Evolutionary conservation across 306 rosid species (phyloP).

Genomic region (Astragalus membranaceus): DNA sequence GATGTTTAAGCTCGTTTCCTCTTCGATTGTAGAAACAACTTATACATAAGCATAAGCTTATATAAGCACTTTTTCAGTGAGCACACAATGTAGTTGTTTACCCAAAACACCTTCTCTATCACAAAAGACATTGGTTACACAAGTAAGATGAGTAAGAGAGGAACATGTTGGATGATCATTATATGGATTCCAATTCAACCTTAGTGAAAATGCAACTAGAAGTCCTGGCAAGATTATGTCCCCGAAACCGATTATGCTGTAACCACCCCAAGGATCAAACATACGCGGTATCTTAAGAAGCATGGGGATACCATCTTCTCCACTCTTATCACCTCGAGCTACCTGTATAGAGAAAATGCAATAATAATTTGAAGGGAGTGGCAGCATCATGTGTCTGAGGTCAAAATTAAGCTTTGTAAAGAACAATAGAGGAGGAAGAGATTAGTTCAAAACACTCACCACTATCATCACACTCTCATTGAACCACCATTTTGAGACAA

Average conservation of each 20-base stretch:
- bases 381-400: neutral
- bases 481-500: constrained; percentile 94
- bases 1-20: neutral
- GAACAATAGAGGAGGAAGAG: neutral
- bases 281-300: constrained; percentile 91
- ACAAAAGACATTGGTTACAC: neutral
- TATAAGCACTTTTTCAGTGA: neutral
- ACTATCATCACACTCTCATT: constrained; percentile 99
- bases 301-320: constrained; percentile 99
- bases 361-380: neutral
- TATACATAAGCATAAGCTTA: neutral
- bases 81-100: neutral
- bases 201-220: constrained; percentile 86
- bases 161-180: neutral
- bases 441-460: constrained; percentile 46
- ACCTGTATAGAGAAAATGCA: constrained; percentile 48
- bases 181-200: constrained; percentile 43
- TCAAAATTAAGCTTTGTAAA: constrained; percentile 9
- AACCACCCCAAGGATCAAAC: constrained; percentile 99
- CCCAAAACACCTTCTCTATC: neutral
- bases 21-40: neutral
- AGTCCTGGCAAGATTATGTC: constrained; percentile 96
- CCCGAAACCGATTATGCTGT: constrained; percentile 94
- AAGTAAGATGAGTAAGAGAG: neutral
- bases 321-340: constrained; percentile 96